Percentiles rank a stretch among this genome's conserved stretches.
phyloP scores from a whole-genome alignment of 169 alveolate species.

The Eimeria necatrix region DNA sequence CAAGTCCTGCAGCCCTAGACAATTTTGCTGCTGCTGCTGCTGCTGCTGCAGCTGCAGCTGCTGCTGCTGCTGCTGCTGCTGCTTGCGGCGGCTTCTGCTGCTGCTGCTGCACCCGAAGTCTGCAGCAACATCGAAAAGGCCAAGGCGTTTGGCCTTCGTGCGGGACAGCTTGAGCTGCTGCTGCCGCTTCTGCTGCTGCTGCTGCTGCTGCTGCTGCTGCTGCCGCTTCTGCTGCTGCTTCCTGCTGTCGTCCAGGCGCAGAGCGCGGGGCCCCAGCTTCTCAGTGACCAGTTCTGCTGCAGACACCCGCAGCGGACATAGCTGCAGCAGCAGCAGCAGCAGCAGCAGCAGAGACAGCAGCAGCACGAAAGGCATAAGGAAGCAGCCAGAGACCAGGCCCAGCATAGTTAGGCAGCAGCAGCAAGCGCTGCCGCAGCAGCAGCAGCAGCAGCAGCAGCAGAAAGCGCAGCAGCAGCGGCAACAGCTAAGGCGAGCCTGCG shows the following conservation, averaged over 20 bases:
- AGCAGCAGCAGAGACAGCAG: conserved; percentile 26
- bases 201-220: conserved; percentile 55
- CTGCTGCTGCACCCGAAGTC: conserved; percentile 26
- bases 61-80: conserved; percentile 33
- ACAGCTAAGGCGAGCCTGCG: background rate
- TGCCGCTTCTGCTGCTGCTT: conserved; percentile 13
- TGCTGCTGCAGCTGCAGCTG: background rate
- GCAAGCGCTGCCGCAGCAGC: conserved; percentile 15
- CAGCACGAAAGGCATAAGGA: too few relatives aligned
- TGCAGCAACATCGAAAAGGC: conserved; percentile 63
- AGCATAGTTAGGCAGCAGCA: too few relatives aligned
- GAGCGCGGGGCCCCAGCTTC: conserved; percentile 67
- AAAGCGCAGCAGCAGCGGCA: background rate
- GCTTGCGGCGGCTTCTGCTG: conserved; percentile 37
- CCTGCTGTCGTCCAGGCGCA: conserved; percentile 64
- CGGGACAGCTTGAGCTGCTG: conserved; percentile 65
- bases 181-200: conserved; percentile 41
- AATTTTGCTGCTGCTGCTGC: conserved; percentile 33
- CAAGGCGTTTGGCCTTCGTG: conserved; percentile 62
- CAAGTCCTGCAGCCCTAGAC: conserved; percentile 44
- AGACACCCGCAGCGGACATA: conserved; percentile 67
- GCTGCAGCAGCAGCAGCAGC: conserved; percentile 68
- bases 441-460: conserved; percentile 22
- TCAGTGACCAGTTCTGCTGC: conserved; percentile 63
- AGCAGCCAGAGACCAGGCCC: background rate